phyloP scores from a whole-genome alignment of 768 basidiomycete genomes.

The Russula sp. region DNA sequence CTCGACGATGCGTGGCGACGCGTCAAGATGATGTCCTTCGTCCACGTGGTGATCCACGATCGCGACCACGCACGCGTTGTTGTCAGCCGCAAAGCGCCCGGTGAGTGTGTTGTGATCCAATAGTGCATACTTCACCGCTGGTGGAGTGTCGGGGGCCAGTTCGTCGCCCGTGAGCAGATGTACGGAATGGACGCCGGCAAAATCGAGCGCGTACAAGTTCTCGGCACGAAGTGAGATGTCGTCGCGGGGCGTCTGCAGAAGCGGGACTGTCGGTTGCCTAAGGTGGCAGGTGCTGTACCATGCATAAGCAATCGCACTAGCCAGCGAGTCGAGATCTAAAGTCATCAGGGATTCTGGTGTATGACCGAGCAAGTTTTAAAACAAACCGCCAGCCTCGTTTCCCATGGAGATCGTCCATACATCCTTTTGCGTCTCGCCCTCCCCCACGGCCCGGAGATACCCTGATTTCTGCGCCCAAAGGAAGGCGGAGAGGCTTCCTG shows the following conservation, averaged over 20 bases:
- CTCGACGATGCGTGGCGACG: slow-evolving; percentile 58
- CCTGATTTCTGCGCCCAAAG: slow-evolving; percentile 17
- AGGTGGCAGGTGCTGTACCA: slow-evolving; percentile 52
- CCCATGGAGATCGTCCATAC: slow-evolving; percentile 85
- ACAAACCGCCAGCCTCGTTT: slow-evolving; percentile 90
- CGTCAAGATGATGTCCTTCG: slow-evolving; percentile 58
- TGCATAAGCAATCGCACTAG: slow-evolving; percentile 78
- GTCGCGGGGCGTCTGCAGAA: slow-evolving; percentile 57
- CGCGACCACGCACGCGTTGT: slow-evolving; percentile 44
- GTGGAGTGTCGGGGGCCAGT: slow-evolving; percentile 33
- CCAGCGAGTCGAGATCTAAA: slow-evolving; percentile 84
- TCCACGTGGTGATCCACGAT: slow-evolving; percentile 92
- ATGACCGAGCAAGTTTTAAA: background rate
- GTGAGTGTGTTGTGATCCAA: slow-evolving; percentile 86
- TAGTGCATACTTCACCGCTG: slow-evolving; percentile 55
- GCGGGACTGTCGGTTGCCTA: slow-evolving; percentile 50
- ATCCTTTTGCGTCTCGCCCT: slow-evolving; percentile 23
- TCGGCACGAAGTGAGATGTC: slow-evolving; percentile 82
- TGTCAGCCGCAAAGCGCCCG: slow-evolving; percentile 30
- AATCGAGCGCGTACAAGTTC: slow-evolving; percentile 68
- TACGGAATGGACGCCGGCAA: slow-evolving; percentile 45
- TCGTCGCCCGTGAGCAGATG: slow-evolving; percentile 67
- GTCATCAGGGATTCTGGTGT: background rate
- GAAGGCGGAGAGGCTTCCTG: slow-evolving; percentile 8
- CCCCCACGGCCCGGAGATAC: slow-evolving; percentile 12